Evolutionary conservation across 306 rosid genomes (phyloP), one percentile per base, ranked within the genome.

Genomic region (Begonia fuchsioides): DNA sequence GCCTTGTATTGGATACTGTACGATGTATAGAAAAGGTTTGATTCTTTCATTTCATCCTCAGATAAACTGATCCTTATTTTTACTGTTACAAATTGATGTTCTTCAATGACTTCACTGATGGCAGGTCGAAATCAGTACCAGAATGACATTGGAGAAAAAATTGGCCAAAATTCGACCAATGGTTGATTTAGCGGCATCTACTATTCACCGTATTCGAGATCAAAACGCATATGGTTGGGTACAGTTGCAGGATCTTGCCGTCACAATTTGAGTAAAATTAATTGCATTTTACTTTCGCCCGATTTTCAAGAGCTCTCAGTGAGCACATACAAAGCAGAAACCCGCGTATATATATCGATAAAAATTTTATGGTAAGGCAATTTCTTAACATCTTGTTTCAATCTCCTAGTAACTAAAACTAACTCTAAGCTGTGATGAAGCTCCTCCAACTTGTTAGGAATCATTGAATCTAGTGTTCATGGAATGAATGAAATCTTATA

Each of bases 151-250:
- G 15, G 97, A 84, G 75, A 76, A 60, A 56, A 90, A 81, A 67
- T 55, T 90, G 72, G 59, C 72, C 13, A 76, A 72, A 65, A 54
- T 90, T 50, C 72, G 81, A 58, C 80, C 87, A 6, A 17, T 68
- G 35, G 68, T 79, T 51, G 66, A 71, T 55, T 59, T 44, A 66
- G 95, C 94, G 16, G 78, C 87, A 49, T 72, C 82, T 47, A 76
- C 72, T 20, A 58, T 73, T 51, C 74, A 77, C 60, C 67, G 68
- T 54, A 64, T 79, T 15, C 78, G 87, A 20, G 97, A 90, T 56
- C 94, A 93, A 5, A 70, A 80, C 54, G 92, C 90, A 52, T 90
- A 57, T 40, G 97, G 97, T 5, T 84, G 95, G 95, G 72, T 90
- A 54, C 75, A 77, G 49, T 53, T 90, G 63, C 82, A 76, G 62